Evolutionary conservation across 495 filamentous ascomycete genomes (phyloP), one percentile per base, ranked within the genome.

Genomic region (Chaetomidium leptoderma): DNA sequence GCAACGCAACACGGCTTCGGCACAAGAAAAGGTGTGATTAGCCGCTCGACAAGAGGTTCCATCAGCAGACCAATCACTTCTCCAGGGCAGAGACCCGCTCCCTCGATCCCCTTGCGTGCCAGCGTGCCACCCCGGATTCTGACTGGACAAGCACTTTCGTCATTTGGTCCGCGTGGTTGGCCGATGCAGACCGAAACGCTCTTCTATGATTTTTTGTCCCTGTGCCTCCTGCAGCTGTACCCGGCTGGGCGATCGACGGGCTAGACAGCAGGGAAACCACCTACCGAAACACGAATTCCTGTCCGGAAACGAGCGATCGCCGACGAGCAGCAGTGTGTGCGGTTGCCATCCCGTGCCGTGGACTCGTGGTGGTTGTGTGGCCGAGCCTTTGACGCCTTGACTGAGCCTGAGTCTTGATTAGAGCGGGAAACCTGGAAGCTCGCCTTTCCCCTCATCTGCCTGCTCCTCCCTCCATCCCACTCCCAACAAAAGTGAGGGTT

Each of bases 141-240:
- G 39, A 58, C 56, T 58, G 56, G 44, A 46, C 47, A 26, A 35
- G 32, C 39, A 21, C 33, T 14, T 40, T 33, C 57, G 57, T 59
- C 57, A 59, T 59, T 9, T 29, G 9, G 33, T 53, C 27, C 24
- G 48, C 19, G 30, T 53, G 49, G 57, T 48, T 59, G 50, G 57
- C 36, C 57, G 35, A 32, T 16, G 14, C 36, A 27, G 35, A 48
- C 23, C 30, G 55, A 50, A 26, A 39, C 21, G 35, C 35, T 37
- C 33, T 19, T 16, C n/a, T 4, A 39, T 44, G 16, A 2, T 24
- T 59, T 48, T 47, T 54, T 21, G 42, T 13, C 16, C 33, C 23
- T 23, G 48, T 46, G n/a, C 40, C 33, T 47, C 33, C 42, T 53
- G 40, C 48, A 53, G 33, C 48, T 30, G 43, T 45, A 43, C 39